Base-by-base conservation (phyloP, 1,284 basidiomycete genomes). In the Paramarasmius palmivorus region DNA sequence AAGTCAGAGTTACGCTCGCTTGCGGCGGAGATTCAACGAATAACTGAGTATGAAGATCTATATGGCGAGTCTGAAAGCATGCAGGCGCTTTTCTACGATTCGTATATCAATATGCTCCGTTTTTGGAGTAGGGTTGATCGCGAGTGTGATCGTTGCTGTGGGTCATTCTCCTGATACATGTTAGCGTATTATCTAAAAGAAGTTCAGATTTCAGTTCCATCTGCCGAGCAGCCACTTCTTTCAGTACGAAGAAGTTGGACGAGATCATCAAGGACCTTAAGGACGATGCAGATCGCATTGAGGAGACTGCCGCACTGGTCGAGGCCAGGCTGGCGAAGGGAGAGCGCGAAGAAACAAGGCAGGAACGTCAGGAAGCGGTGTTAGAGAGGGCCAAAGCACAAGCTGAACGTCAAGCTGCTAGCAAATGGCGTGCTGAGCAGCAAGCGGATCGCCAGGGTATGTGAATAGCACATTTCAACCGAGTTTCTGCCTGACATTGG, bases 111-210 rank as follows among this genome's bases (percentile, higher is more conserved):
- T 20, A 58, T 65, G 23, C 26, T 65, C 34, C 60, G 58, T 7
- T 65, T 65, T 37, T 65, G 63, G 63, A 25, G 39, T 15, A 52
- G 55, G 2, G 61, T 62, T 2, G 50, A 62, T 39, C 59, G 60
- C 40, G 62, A 64, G 37, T 64, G 63, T 50, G 34, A 57, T 10
- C 46, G 39, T 15, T 53, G 34, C 40, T 38, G 61, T 52, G 22
- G 40, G 60, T 58, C 17, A 32, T 6, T 32, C 25, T 34, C 19
- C 4, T 9, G 19, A 22, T 32, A 4, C 22, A 15, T 22, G 14
- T 12, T 23, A 10, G 23, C 25, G 5, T 12, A 10, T 20, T 7
- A 42, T 40, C n/a, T 37, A 17, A 34, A 15, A 36, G n/a, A 38
- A 2, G 22, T 36, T 32, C 45, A 47, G 57, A 32, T 25, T 49